Evolutionary conservation across 2,329 filamentous ascomycete genomes (phyloP), one percentile per base, ranked within the genome.

Genomic region (Magnaporthiopsis incrustans): DNA sequence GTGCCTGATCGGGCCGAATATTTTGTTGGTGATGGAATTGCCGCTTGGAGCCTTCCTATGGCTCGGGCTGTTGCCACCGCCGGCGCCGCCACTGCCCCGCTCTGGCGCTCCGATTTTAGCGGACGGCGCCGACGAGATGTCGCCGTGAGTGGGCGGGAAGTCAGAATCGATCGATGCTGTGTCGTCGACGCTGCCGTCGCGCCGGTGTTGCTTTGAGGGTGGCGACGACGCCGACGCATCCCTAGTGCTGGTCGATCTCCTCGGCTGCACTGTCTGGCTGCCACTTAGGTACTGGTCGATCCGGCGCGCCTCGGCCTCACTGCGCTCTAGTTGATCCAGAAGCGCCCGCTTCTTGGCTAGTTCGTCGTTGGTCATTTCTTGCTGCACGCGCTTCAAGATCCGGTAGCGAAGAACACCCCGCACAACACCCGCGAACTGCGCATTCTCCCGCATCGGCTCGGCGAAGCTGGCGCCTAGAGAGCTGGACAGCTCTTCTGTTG

Each of bases 371-470:
- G 95, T 98, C 88, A 98, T 94, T 73, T 99, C 95, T 75, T 98
- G 92, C 73, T 99, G 95, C 63, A 99, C 91, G 60, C 95, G 85
- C 79, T 99, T 99, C 67, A 97, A 79, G 3, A 98, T 89, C 22
- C 95, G 84, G 74, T 97, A 99, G 68, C 91, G 86, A 64, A 99
- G 79, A 44, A 99, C 94, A 68, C 82, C 90, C 57, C 93, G 87
- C 4, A 99, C 95, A 1, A 99, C 92, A 14, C 95, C 91, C 0
- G 95, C 95, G 74, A 99, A 99, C 72, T 99, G 95, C 15, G 95
- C 93, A 71, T 92, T 96, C 77, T 99, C 95, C 64, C 96, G 86
- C 92, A 99, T 97, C 0, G 95, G 95, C 73, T 99, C 96, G 0
- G 96, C 92, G 73, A 99, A 99, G 68, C 87, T 95, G 44, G 94